phyloP scores from a whole-genome alignment of 2,329 filamentous ascomycete genomes.

The Sphaerulina vaccinii region DNA sequence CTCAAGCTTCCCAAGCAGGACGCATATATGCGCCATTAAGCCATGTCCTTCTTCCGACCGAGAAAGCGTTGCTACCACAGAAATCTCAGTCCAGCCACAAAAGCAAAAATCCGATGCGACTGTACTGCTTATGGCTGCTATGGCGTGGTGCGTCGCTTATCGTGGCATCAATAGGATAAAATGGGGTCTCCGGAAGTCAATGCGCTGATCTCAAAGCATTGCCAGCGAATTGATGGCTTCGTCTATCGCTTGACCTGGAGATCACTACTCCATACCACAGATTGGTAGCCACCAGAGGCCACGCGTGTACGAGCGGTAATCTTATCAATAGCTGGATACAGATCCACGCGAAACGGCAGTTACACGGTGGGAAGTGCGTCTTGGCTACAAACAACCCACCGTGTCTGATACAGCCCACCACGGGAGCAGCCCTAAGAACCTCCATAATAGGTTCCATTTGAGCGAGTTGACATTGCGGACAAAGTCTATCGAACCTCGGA shows the following conservation, averaged over 20 bases:
- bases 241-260: not conserved
- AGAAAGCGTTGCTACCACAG: not conserved
- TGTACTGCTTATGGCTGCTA: not conserved
- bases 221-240: not conserved
- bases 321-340: too few species aligned
- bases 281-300: not conserved
- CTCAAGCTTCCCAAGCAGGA: not conserved
- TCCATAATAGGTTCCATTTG: not conserved
- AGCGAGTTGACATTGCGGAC: not conserved
- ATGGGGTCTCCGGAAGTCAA: not conserved
- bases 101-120: not conserved
- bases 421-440: not conserved
- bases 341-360: too few species aligned
- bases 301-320: too few species aligned
- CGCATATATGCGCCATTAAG: too few species aligned
- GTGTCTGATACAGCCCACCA: not conserved
- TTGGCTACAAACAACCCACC: too few species aligned
- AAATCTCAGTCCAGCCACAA: not conserved
- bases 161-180: not conserved
- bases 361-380: too few species aligned
- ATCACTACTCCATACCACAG: too few species aligned
- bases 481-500: conserved; percentile 10
- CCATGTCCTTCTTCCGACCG: not conserved
- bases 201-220: not conserved
- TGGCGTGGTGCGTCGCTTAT: not conserved